Conservation (phyloP, 2,329 filamentous ascomycete species). For the Cladosporium sp. region DNA sequence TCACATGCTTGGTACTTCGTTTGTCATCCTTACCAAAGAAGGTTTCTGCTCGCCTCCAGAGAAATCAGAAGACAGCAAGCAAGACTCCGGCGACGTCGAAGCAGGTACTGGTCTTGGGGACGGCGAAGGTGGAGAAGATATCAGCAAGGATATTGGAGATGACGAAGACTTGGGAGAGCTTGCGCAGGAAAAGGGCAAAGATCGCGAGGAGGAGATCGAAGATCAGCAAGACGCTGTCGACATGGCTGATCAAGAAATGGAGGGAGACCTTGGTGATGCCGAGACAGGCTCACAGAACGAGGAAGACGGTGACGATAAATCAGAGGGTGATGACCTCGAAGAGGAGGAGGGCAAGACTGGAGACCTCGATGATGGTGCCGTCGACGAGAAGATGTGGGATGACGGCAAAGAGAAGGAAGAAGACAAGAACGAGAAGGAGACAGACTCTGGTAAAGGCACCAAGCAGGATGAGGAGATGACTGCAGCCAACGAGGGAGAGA, state of each 20-base stretch:
- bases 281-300: slow-evolving; percentile 61
- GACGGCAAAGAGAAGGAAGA: slow-evolving; percentile 73
- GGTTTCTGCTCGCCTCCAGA: slow-evolving; percentile 92
- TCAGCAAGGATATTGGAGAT: slow-evolving; percentile 92
- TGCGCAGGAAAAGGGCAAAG: slow-evolving; percentile 70
- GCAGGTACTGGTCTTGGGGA: slow-evolving; percentile 91
- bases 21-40: slow-evolving; percentile 75
- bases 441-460: slow-evolving; percentile 58
- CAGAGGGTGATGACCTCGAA: slow-evolving; percentile 62
- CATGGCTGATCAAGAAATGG: slow-evolving; percentile 88
- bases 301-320: slow-evolving; percentile 56
- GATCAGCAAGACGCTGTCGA: slow-evolving; percentile 85
- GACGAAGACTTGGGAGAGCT: slow-evolving; percentile 93
- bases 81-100: slow-evolving; percentile 73
- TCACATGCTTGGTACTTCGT: slow-evolving; percentile 73
- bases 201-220: slow-evolving; percentile 63
- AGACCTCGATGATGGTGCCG: slow-evolving; percentile 70
- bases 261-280: slow-evolving; percentile 75
- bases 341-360: slow-evolving; percentile 73
- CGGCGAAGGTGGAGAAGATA: slow-evolving; percentile 92
- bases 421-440: slow-evolving; percentile 79
- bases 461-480: slow-evolving; percentile 51
- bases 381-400: slow-evolving; percentile 99
- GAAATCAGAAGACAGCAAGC: slow-evolving; percentile 53
- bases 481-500: slow-evolving; percentile 48